Evolutionary conservation across 208 protist genomes (phyloP), one percentile per base, ranked within the genome.

Genomic region (Wallacemonas rigidus): DNA sequence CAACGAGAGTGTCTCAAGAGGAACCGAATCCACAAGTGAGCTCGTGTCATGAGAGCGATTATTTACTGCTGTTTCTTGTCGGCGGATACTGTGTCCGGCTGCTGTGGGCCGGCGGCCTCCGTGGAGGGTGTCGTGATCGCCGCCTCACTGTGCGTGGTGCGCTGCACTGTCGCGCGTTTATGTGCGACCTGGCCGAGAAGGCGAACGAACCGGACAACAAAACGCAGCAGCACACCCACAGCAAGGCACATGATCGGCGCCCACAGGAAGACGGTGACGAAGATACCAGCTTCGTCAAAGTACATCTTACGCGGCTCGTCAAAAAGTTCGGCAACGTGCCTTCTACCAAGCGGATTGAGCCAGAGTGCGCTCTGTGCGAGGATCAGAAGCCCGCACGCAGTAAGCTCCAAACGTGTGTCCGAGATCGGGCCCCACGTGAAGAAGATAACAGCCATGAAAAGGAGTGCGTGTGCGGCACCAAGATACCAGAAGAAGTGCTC

Each of bases 401-500:
- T 12, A 26, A 45, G 43, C 56, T 58, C 56, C 6, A 45, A 14
- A 6, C 55, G 48, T 26, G 55, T 48, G 56, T 57, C 40, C 6
- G 43, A 44, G 15, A 44, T 44, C 53, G 4, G 8, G 38, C 60
- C 58, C 56, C 45, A 14, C 2, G 70, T 87, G 15, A 64, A n/a
- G 36, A 72, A 50, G 12, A 85, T 1, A 2, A 79, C 71, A n/a
- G 44, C 11, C 35, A 76, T 39, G 69, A 81, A 63, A 9, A 94
- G 56, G 4, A 82, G 1, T 0, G 72, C 8, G 57, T 96, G 91
- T 69, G 91, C 91, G 9, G 45, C 74, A 2, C 60, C 64, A 12
- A 96, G 78, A 69, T 82, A 91, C 7, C 17, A 60, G 40, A 96
- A 93, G 69, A 94, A 91, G 0, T 87, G 89, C 69, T 96, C 88